Evolutionary conservation across 768 basidiomycete species (phyloP).

Genomic region (Kondoa subrosea): DNA sequence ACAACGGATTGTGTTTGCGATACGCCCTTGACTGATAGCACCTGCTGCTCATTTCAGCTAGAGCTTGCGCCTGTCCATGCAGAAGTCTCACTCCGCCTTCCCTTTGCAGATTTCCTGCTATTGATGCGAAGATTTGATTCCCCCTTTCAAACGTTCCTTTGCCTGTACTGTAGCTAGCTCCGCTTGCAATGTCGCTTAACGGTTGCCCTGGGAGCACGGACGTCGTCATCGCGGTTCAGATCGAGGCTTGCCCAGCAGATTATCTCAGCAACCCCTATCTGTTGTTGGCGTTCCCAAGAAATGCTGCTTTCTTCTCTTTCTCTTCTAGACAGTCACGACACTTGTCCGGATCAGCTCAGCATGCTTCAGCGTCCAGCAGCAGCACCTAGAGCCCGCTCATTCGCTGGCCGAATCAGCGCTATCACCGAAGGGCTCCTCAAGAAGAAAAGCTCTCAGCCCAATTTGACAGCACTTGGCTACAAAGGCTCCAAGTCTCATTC

Average conservation of each 20-base stretch:
- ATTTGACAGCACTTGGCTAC: too few relatives aligned
- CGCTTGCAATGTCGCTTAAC: background rate
- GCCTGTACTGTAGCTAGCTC: conserved; percentile 7
- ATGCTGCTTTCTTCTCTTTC: too few relatives aligned
- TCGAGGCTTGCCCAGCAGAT: too few relatives aligned
- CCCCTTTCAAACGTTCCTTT: conserved; percentile 17
- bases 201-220: conserved; percentile 19
- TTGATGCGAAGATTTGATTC: conserved; percentile 8
- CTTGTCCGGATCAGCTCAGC: too few relatives aligned
- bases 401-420: too few relatives aligned
- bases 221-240: background rate
- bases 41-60: background rate
- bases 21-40: background rate
- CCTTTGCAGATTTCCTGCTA: background rate
- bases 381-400: too few relatives aligned
- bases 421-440: too few relatives aligned
- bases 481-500: too few relatives aligned
- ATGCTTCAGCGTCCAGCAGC: too few relatives aligned
- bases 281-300: too few relatives aligned
- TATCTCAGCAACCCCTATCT: background rate
- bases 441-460: background rate
- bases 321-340: too few relatives aligned
- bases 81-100: conserved; percentile 11
- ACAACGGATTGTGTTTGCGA: background rate
- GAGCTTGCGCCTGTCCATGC: conserved; percentile 9